Evolutionary conservation across 1,139 yeast species (phyloP), one percentile per base, ranked within the genome.

Genomic region (Sugiyamaella paludigena): DNA sequence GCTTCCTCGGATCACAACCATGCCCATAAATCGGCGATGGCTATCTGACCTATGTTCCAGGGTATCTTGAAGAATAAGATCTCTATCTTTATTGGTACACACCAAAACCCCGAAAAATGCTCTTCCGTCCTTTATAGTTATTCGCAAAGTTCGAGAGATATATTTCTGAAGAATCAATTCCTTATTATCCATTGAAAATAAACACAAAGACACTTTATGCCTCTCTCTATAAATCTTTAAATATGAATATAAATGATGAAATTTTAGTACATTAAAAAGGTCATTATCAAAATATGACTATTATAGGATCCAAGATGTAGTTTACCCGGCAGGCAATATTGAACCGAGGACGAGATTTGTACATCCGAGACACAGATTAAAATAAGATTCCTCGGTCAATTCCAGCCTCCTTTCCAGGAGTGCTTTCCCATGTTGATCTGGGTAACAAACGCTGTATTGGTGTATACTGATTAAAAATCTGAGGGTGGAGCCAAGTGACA

Each of bases 1-100:
- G 32, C 51, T 45, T 28, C 68, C 67, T n/a, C 70, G 69, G 36
- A 67, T 57, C 26, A 65, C 68, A n/a, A 65, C 62, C 60, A 58
- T 59, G 36, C 70, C 71, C 34, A 67, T 57, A 49, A 52, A 60
- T 28, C 71, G 62, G 48, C 51, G 40, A 48, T 55, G 56, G 29
- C 34, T 34, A 15, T 49, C 46, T n/a, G 59, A 55, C 34, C 68
- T 66, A 47, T 63, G 62, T 51, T 67, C 71, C 29, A 56, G 38
- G 13, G 68, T 54, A 47, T 64, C 65, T 42, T 57, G 55, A 13
- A 67, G 54, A 42, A 67, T 66, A 39, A 67, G 50, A 49, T 67
- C 68, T 24, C 59, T 52, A 35, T 57, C 57, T 40, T 56, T 49
- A 40, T 68, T 67, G 44, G 61, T 61, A 48, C 69, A 62, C 39